Evolutionary conservation across 2,329 filamentous ascomycete genomes (phyloP).

Genomic region (Aspergillus melleus): DNA sequence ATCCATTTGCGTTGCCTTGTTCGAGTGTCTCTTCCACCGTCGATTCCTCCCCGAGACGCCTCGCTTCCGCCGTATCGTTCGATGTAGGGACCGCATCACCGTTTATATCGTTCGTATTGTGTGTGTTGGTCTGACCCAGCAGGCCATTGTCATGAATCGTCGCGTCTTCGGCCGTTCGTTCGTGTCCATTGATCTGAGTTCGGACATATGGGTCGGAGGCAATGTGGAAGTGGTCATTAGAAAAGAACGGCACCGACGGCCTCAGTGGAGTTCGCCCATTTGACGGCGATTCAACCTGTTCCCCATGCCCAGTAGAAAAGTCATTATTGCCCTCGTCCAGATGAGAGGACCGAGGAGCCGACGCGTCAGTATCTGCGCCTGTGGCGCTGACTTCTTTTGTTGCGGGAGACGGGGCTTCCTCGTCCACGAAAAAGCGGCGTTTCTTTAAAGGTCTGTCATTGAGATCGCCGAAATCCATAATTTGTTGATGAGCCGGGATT

Average conservation of each 20-base stretch:
- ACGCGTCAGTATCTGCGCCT: conserved; percentile 18
- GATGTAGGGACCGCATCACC: not conserved
- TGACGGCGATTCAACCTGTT: not conserved
- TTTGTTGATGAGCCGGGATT: not conserved
- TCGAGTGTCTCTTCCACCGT: conserved; percentile 2
- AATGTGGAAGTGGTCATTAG: not conserved
- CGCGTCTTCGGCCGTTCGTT: not conserved
- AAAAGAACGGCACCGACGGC: not conserved
- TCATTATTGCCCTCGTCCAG: not conserved
- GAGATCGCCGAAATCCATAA: conserved; percentile 42
- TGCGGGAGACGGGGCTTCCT: conserved; percentile 30
- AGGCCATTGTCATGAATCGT: not conserved
- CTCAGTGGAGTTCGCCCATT: not conserved
- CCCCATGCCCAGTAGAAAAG: not conserved
- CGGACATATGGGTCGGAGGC: not conserved
- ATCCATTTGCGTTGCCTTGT: conserved; percentile 34
- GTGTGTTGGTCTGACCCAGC: not conserved
- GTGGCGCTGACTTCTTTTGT: conserved; percentile 4
- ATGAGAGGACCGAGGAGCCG: conserved; percentile 9
- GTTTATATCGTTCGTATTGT: not conserved
- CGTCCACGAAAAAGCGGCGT: conserved; percentile 62
- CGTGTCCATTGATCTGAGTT: not conserved
- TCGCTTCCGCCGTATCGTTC: not conserved
- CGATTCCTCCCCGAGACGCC: not conserved
- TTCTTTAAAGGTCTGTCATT: conserved; percentile 61